phyloP scores from a whole-genome alignment of 345 rosid genomes.

The Cardamine resedifolia region DNA sequence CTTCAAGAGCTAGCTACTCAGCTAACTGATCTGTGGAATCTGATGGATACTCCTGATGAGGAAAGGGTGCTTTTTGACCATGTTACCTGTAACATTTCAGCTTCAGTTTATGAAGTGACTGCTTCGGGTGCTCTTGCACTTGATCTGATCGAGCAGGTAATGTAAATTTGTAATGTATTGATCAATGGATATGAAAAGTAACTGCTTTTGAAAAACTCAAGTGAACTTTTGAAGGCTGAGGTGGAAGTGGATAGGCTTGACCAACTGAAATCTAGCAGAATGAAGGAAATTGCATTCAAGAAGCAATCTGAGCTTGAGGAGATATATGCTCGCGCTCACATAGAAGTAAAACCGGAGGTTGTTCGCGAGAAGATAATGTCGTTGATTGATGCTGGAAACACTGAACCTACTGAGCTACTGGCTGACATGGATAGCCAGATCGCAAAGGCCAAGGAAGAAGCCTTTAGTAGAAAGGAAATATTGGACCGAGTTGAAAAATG shows the following conservation, averaged over 20 bases:
- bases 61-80: conserved; percentile 76
- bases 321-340: conserved; percentile 72
- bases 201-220: conserved; percentile 27
- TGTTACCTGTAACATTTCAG: conserved; percentile 72
- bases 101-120: conserved; percentile 82
- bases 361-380: conserved; percentile 85
- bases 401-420: conserved; percentile 85
- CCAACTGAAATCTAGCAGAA: conserved; percentile 79
- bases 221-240: conserved; percentile 56
- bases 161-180: neutral
- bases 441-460: conserved; percentile 80
- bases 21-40: conserved; percentile 89
- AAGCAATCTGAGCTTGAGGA: conserved; percentile 89
- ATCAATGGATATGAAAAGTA: neutral
- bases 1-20: conserved; percentile 74
- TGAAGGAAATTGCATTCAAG: conserved; percentile 93
- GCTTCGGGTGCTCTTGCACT: conserved; percentile 80
- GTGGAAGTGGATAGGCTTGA: conserved; percentile 96
- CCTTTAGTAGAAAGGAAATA: conserved; percentile 88
- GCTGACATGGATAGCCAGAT: conserved; percentile 92
- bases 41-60: conserved; percentile 88
- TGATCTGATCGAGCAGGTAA: conserved; percentile 90
- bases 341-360: conserved; percentile 74
- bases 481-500: conserved; percentile 96
- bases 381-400: conserved; percentile 72